A percentile compares a stretch with the other conserved stretches of the same genome.
Evolutionary conservation across 352 stramenopile species (phyloP).

Genomic region (Pythium myriotylum): DNA sequence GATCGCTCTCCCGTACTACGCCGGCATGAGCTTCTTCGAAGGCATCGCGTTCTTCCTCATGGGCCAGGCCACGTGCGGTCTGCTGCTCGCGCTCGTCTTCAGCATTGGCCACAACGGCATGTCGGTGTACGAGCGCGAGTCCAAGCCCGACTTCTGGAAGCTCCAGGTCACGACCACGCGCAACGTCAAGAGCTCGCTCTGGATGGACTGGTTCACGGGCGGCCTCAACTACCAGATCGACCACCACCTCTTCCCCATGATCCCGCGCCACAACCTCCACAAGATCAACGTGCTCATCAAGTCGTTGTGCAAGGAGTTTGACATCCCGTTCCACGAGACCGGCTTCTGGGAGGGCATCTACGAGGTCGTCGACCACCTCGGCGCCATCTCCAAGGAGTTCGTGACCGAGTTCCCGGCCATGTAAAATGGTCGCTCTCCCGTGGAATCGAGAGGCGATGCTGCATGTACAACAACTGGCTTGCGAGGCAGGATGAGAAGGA

Average conservation of each 20-base stretch:
- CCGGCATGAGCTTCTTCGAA: conserved; percentile 69
- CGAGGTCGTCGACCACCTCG: conserved; percentile 95
- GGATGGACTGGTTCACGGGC: conserved; percentile 98
- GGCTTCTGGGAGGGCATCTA: conserved; percentile 92
- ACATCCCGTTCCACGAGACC: conserved; percentile 96
- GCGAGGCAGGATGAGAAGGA: too few relatives aligned
- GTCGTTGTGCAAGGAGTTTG: conserved; percentile 97
- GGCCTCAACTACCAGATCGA: conserved; percentile 99
- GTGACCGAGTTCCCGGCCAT: conserved; percentile 97
- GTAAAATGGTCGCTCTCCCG: conserved; percentile 65
- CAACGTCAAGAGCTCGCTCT: conserved; percentile 94
- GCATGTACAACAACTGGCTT: background rate
- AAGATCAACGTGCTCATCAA: conserved; percentile 95
- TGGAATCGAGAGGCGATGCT: background rate
- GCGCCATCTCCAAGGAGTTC: conserved; percentile 94
- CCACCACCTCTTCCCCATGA: conserved; percentile 98
- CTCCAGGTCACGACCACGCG: conserved; percentile 97
- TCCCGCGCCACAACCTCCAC: conserved; percentile 95
- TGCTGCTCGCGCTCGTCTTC: conserved; percentile 96
- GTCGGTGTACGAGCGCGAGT: conserved; percentile 95
- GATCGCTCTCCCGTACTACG: conserved; percentile 72
- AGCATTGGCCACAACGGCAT: conserved; percentile 99
- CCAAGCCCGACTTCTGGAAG: conserved; percentile 98
- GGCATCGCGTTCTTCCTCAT: conserved; percentile 84
- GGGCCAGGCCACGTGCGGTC: conserved; percentile 90